Conservation (phyloP, 2,329 filamentous ascomycete species). For the Coniochaeta pulveracea region DNA sequence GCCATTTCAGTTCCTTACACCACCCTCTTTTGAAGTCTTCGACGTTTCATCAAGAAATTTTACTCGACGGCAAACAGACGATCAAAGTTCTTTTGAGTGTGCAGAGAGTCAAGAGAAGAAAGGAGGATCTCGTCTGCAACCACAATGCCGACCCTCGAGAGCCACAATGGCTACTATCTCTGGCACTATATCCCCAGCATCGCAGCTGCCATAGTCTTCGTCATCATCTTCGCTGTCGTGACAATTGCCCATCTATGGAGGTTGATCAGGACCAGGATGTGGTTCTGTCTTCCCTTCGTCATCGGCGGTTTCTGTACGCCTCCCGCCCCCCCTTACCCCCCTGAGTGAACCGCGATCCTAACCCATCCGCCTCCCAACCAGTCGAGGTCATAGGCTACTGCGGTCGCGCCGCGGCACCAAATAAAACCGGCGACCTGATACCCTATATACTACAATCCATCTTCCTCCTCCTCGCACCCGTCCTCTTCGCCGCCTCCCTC, state of each 20-base stretch:
- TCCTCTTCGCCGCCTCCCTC: slow-evolving; percentile 35
- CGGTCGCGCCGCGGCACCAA: slow-evolving; percentile 17
- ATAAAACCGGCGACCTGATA: slow-evolving; percentile 18
- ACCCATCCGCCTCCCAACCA: slow-evolving; percentile 9
- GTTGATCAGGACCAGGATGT: slow-evolving; percentile 30
- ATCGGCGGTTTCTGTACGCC: slow-evolving; percentile 35
- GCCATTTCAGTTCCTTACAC: too few relatives aligned
- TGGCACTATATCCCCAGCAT: slow-evolving; percentile 28
- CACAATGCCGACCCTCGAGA: slow-evolving; percentile 4
- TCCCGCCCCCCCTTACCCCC: not conserved
- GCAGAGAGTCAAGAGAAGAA: too few relatives aligned
- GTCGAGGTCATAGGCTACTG: slow-evolving; percentile 33
- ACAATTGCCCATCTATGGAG: slow-evolving; percentile 28
- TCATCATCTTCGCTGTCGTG: slow-evolving; percentile 25
- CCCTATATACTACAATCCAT: slow-evolving; percentile 30
- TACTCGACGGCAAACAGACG: too few relatives aligned
- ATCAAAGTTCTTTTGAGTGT: too few relatives aligned
- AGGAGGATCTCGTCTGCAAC: too few relatives aligned
- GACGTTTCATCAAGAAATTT: too few relatives aligned
- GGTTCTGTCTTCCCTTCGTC: slow-evolving; percentile 37
- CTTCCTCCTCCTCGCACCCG: slow-evolving; percentile 33
- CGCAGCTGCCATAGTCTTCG: slow-evolving; percentile 29
- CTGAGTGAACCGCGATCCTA: slow-evolving; percentile 1
- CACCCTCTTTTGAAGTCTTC: too few relatives aligned
- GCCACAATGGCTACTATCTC: slow-evolving; percentile 19